Percentiles rank a stretch among this genome's conserved stretches.
Conservation (phyloP, 306 rosid genomes). For the Lotus japonicus region DNA sequence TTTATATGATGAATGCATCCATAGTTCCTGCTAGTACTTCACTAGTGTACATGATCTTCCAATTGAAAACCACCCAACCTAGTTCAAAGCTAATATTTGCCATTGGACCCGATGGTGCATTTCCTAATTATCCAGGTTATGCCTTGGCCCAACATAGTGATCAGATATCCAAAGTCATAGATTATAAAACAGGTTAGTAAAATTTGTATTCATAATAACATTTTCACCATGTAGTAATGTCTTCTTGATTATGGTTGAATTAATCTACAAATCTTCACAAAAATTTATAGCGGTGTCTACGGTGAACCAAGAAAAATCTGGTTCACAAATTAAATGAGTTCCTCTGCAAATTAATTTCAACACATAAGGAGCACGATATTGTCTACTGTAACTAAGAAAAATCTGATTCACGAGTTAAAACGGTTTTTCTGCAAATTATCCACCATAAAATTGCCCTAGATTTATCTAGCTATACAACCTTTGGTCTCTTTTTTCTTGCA, state of each 20-base stretch:
- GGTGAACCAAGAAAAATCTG: too few relatives aligned
- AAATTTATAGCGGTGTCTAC: neutral
- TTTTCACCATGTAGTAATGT: neutral
- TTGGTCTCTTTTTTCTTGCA: neutral
- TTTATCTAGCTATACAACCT: too few relatives aligned
- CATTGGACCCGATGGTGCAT: slow-evolving; percentile 16
- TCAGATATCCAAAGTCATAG: slow-evolving; percentile 2
- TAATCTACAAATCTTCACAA: neutral
- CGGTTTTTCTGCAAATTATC: too few relatives aligned
- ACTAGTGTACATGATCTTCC: neutral
- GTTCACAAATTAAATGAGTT: too few relatives aligned
- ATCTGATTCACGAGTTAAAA: too few relatives aligned
- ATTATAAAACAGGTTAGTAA: slow-evolving; percentile 16
- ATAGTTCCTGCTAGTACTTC: neutral
- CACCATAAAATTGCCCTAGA: too few relatives aligned
- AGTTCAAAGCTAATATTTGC: slow-evolving; percentile 11
- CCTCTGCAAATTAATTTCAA: too few relatives aligned
- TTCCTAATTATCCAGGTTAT: neutral
- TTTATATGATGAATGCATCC: neutral
- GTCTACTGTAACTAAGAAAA: too few relatives aligned
- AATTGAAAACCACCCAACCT: slow-evolving; percentile 18
- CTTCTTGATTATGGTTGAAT: neutral
- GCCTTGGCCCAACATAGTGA: neutral
- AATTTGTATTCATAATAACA: neutral
- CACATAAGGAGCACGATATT: too few relatives aligned